A percentile compares a stretch with the other conserved stretches of the same genome.
phyloP scores from a whole-genome alignment of 208 protist genomes.

The Angomonas deanei region DNA sequence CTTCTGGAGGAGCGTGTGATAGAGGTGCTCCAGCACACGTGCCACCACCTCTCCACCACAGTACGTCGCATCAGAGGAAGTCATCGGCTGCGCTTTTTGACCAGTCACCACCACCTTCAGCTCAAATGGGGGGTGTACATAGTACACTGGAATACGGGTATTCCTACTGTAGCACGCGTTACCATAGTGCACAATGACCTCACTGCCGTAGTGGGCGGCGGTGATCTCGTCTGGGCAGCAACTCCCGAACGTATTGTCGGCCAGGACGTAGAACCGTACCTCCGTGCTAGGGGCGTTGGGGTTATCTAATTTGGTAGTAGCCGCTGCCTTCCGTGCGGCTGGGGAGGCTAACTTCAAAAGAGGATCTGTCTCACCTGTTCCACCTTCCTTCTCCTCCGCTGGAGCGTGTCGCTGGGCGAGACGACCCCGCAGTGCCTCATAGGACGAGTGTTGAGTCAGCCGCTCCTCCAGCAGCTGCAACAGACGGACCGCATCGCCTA shows the following conservation, averaged over 20 bases:
- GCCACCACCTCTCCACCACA: background rate
- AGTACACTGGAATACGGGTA: constrained; percentile 76
- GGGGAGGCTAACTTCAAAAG: background rate
- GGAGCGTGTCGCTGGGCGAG: background rate
- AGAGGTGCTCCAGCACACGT: background rate
- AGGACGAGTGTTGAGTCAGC: constrained; percentile 9
- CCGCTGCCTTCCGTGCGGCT: background rate
- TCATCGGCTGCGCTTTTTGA: no score
- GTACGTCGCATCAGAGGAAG: background rate
- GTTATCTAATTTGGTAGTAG: constrained; percentile 19
- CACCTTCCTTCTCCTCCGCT: background rate
- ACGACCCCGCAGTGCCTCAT: background rate
- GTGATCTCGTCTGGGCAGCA: constrained; percentile 92
- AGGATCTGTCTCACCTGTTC: background rate
- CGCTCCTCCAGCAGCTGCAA: constrained; percentile 39
- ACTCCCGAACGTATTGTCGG: constrained; percentile 88
- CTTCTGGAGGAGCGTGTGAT: no score
- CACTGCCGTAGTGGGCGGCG: constrained; percentile 72
- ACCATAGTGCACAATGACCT: constrained; percentile 90
- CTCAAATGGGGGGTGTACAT: constrained; percentile 54
- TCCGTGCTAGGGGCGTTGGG: constrained; percentile 14
- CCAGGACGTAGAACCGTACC: constrained; percentile 71
- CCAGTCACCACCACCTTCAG: no score
- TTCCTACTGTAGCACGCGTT: constrained; percentile 82
- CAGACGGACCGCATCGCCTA: constrained; percentile 63